Conservation (phyloP, 345 rosid species). For the Populus deltoides region DNA sequence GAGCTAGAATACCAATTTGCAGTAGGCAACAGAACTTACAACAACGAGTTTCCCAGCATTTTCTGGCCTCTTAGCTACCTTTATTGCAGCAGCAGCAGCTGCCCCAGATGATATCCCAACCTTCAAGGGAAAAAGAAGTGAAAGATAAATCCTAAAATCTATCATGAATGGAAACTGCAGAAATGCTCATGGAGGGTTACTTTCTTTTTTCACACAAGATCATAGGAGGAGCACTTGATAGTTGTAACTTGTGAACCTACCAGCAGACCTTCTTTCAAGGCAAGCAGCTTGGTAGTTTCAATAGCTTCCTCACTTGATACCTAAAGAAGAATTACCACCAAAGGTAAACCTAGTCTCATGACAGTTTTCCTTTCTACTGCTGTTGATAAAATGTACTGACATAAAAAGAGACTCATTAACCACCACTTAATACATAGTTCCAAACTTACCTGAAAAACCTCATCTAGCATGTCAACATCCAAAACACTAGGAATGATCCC, state of each 20-base stretch:
- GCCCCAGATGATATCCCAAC: constrained; percentile 96
- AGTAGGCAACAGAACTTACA: constrained; percentile 42
- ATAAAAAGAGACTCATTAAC: too few relatives aligned
- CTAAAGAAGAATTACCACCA: constrained; percentile 22
- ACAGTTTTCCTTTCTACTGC: too few relatives aligned
- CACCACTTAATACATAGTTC: too few relatives aligned
- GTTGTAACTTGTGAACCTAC: constrained; percentile 36
- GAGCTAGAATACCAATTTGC: background rate
- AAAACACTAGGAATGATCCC: constrained; percentile 36
- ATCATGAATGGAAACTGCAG: background rate
- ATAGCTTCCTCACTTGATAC: constrained; percentile 79
- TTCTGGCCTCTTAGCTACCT: constrained; percentile 77
- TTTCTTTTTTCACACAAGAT: background rate
- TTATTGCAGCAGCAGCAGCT: constrained; percentile 74
- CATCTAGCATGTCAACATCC: constrained; percentile 42
- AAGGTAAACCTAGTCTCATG: too few relatives aligned
- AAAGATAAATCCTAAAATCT: background rate
- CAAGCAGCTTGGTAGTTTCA: constrained; percentile 72
- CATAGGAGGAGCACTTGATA: background rate
- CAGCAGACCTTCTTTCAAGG: constrained; percentile 80
- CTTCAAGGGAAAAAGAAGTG: constrained; percentile 23
- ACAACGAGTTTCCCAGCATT: constrained; percentile 82
- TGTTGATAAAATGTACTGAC: too few relatives aligned
- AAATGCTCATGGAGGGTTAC: background rate
- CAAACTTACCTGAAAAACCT: constrained; percentile 35